phyloP scores from a whole-genome alignment of 2,329 filamentous ascomycete genomes.

The Zasmidium cellare region DNA sequence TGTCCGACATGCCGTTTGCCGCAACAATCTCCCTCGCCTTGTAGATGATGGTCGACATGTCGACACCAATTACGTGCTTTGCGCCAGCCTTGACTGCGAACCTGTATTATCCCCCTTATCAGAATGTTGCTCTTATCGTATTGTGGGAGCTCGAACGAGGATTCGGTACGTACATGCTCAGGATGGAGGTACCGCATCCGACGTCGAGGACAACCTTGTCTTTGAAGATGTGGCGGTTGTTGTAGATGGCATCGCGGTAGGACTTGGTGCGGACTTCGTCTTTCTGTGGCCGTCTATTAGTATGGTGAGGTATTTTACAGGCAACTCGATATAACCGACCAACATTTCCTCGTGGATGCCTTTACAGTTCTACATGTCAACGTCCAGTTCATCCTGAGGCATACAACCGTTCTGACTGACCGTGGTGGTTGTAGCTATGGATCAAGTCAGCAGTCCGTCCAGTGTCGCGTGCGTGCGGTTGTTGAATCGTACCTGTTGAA shows the following conservation, averaged over 20 bases:
- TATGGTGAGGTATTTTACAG: neutral
- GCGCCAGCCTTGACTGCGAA: constrained; percentile 95
- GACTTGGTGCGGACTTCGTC: constrained; percentile 96
- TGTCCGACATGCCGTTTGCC: constrained; percentile 86
- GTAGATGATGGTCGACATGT: constrained; percentile 99
- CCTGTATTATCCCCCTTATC: constrained; percentile 53
- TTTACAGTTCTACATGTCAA: constrained; percentile 40
- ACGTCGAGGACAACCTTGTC: constrained; percentile 95
- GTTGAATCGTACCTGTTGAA: constrained; percentile 79
- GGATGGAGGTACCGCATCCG: constrained; percentile 93
- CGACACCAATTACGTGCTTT: constrained; percentile 97
- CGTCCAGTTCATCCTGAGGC: neutral
- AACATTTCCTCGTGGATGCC: constrained; percentile 98
- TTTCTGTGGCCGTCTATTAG: constrained; percentile 62
- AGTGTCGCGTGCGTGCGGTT: constrained; percentile 10
- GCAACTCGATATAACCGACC: constrained; percentile 58
- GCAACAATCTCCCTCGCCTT: constrained; percentile 95
- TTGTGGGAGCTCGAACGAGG: constrained; percentile 1
- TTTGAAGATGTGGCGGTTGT: constrained; percentile 93
- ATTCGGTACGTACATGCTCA: constrained; percentile 77
- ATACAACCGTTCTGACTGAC: constrained; percentile 54
- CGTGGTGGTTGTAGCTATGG: constrained; percentile 93
- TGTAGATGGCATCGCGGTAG: constrained; percentile 96
- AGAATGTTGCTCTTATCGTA: constrained; percentile 10
- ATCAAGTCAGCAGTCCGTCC: constrained; percentile 39